A percentile compares a stretch with the other conserved stretches of the same genome.
phyloP scores from a whole-genome alignment of 2,329 filamentous ascomycete species.

The Pseudonectria buxi region DNA sequence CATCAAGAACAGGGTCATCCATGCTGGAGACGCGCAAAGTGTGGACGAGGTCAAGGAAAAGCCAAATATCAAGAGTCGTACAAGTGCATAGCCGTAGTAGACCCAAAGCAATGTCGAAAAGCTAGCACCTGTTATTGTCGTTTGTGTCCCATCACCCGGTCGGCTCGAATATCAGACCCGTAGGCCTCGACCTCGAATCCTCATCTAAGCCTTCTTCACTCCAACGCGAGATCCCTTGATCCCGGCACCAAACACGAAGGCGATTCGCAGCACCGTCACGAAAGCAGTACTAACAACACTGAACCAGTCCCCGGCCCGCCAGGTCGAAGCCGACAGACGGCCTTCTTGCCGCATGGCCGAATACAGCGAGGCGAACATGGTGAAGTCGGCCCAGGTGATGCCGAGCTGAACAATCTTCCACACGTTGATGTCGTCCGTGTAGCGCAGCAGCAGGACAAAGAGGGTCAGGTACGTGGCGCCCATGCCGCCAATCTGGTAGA shows the following conservation, averaged over 20 bases:
- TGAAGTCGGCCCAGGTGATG: conserved; percentile 15
- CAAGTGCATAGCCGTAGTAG: no score
- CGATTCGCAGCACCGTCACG: conserved; percentile 10
- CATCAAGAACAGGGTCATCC: not conserved
- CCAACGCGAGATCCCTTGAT: conserved; percentile 3
- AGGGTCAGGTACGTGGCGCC: conserved; percentile 10
- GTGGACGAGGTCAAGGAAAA: not conserved
- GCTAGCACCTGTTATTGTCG: no score
- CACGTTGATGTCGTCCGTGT: conserved; percentile 15
- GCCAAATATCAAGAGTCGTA: not conserved
- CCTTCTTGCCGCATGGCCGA: conserved; percentile 8
- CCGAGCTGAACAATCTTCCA: conserved; percentile 16
- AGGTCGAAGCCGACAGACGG: conserved; percentile 4
- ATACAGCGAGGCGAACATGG: conserved; percentile 13
- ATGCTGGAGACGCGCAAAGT: not conserved
- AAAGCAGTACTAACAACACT: conserved; percentile 3
- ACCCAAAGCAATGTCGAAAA: no score
- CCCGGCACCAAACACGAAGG: conserved; percentile 11
- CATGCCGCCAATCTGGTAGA: conserved; percentile 21
- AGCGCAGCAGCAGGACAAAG: conserved; percentile 7
- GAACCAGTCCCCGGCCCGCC: conserved; percentile 13
- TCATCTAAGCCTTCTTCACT: conserved; percentile 5
- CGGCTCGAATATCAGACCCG: no score
- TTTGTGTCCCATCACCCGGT: no score
- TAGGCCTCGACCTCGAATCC: no score